Percentiles rank a stretch among this genome's conserved stretches.
These are phyloP conservation scores for Trichocladium antarcticum DNA, from an alignment of 495 filamentous ascomycete genomes.

Conservation along the genomic window DNA sequence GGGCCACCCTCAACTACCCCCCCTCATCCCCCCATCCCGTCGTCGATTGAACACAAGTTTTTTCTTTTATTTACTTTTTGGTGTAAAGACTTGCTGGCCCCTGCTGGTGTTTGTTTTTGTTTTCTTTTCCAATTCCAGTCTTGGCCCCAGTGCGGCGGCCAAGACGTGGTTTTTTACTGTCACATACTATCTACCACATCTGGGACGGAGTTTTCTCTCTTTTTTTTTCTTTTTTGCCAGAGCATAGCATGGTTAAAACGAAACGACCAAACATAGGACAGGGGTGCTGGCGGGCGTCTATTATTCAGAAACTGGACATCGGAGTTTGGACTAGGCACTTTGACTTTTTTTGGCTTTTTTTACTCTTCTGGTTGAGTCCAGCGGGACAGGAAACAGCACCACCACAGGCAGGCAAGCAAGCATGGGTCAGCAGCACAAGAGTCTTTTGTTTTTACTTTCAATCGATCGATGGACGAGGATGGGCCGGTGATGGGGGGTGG, in stretches of 20 bases:
- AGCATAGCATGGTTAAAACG: constrained; percentile 30
- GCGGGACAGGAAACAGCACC: constrained; percentile 8
- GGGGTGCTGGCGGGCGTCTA: constrained; percentile 1
- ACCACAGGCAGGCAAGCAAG: constrained; percentile 7
- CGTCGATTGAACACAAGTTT: constrained; percentile 13
- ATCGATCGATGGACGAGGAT: constrained; percentile 7
- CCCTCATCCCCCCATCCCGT: constrained; percentile 2
- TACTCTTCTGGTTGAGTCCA: background rate
- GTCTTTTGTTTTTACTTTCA: constrained; percentile 4
- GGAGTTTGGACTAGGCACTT: constrained; percentile 14
- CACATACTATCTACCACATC: constrained; percentile 13
- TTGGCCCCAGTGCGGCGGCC: background rate
- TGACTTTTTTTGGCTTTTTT: constrained; percentile 6
- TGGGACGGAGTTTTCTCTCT: constrained; percentile 1
- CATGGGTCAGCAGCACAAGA: constrained; percentile 20
- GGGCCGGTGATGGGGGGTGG: constrained; percentile 5
- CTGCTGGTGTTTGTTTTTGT: constrained; percentile 17
- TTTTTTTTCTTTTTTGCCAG: constrained; percentile 9
- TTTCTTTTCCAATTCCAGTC: constrained; percentile 13
- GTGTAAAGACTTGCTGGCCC: constrained; percentile 22
- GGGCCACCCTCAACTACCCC: constrained; percentile 25
- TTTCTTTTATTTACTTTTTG: constrained; percentile 7
- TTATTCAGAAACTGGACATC: constrained; percentile 22
- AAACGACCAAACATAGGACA: constrained; percentile 17
- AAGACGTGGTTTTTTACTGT: background rate